A percentile compares a stretch with the other conserved stretches of the same genome.
phyloP scores from a whole-genome alignment of 108 stramenopile species.

The Craspedostauros australis region DNA sequence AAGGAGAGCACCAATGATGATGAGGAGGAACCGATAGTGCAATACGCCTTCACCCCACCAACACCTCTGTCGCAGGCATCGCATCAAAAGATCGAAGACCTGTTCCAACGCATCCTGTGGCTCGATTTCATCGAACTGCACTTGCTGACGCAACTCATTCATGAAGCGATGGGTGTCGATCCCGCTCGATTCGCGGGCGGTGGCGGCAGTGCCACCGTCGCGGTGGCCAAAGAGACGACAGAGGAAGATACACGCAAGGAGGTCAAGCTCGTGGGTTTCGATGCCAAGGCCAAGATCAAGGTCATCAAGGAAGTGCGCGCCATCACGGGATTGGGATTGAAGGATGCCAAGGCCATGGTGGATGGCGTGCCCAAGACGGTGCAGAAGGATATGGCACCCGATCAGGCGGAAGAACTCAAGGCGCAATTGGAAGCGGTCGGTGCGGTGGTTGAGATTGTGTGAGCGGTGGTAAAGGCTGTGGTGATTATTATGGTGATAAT shows the following conservation, averaged over 20 bases:
- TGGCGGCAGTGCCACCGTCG: constrained; percentile 17
- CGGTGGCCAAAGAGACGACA: constrained; percentile 30
- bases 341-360: constrained; percentile 94
- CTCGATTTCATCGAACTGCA: constrained; percentile 85
- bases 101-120: constrained; percentile 73
- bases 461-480: constrained; percentile 7
- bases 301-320: constrained; percentile 91
- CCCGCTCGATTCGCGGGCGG: constrained; percentile 12
- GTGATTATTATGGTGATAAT: too few relatives aligned
- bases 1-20: too few relatives aligned
- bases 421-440: constrained; percentile 73
- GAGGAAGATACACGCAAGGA: constrained; percentile 74
- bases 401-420: constrained; percentile 84
- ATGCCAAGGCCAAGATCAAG: constrained; percentile 93
- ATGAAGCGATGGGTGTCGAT: constrained; percentile 65
- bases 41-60: constrained; percentile 15
- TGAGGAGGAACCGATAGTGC: constrained; percentile 8
- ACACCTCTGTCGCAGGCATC: constrained; percentile 18
- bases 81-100: constrained; percentile 41
- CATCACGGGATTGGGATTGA: constrained; percentile 84
- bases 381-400: constrained; percentile 71
- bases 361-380: constrained; percentile 76
- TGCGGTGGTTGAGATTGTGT: constrained; percentile 69
- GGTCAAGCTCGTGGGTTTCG: constrained; percentile 81
- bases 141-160: constrained; percentile 61